Percentiles rank a stretch among this genome's conserved stretches.
Evolutionary conservation across 2,329 filamentous ascomycete species (phyloP).

Genomic region (Alternaria solani): DNA sequence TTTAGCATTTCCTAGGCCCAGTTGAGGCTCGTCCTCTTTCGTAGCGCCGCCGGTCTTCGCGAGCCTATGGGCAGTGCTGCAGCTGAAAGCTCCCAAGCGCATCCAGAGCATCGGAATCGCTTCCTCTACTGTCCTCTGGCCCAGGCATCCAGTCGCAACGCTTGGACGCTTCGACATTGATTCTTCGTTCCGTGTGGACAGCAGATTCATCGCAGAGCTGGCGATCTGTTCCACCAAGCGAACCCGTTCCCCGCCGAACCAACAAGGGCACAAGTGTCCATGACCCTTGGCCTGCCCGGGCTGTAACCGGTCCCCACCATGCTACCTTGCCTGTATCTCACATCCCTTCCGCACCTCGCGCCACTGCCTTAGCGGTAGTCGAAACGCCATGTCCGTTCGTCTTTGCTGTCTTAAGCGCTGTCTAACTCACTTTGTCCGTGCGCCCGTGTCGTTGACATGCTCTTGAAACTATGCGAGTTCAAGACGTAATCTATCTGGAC

Average conservation of each 20-base stretch:
- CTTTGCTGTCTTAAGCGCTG: slow-evolving; percentile 24
- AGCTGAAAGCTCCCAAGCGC: slow-evolving; percentile 19
- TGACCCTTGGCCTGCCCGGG: slow-evolving; percentile 38
- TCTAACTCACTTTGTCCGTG: slow-evolving; percentile 12
- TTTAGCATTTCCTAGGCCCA: slow-evolving; percentile 20
- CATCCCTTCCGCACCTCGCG: slow-evolving; percentile 48
- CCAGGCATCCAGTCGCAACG: slow-evolving; percentile 27
- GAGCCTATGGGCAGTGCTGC: slow-evolving; percentile 18
- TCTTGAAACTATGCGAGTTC: slow-evolving; percentile 11
- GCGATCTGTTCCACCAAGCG: slow-evolving; percentile 48
- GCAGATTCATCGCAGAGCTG: slow-evolving; percentile 25
- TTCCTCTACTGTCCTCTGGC: slow-evolving; percentile 28
- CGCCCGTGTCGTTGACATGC: slow-evolving; percentile 6
- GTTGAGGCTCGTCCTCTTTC: slow-evolving; percentile 11
- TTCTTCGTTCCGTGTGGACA: slow-evolving; percentile 25
- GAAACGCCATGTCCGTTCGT: slow-evolving; percentile 45
- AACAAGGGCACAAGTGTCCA: slow-evolving; percentile 35
- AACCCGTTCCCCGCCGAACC: slow-evolving; percentile 43
- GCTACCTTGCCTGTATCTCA: slow-evolving; percentile 45
- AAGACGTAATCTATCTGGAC: slow-evolving; percentile 5
- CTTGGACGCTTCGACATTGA: slow-evolving; percentile 14
- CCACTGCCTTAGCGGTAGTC: slow-evolving; percentile 40
- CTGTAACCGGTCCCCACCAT: slow-evolving; percentile 45
- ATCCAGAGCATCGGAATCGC: slow-evolving; percentile 35
- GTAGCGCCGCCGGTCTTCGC: slow-evolving; percentile 20